These are phyloP conservation scores for Orbilia javanica DNA, from an alignment of 2,329 filamentous ascomycete species.

Conservation along the genomic window DNA sequence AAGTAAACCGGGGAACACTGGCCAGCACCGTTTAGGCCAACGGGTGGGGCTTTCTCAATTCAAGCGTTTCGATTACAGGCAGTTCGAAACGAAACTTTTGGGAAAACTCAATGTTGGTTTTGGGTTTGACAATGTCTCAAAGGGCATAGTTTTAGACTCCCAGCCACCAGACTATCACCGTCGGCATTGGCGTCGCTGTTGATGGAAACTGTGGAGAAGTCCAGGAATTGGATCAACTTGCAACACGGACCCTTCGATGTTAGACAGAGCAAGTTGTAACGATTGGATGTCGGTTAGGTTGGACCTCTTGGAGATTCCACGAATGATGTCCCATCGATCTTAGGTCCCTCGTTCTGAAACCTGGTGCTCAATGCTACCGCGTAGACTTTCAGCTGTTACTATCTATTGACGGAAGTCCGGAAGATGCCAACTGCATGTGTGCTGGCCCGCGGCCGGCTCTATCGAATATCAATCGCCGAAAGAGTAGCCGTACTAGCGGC, in stretches of 20 bases:
- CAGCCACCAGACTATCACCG: slow-evolving; percentile 23
- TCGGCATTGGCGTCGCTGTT: background rate
- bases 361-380: slow-evolving; percentile 7
- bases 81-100: slow-evolving; percentile 46
- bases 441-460: background rate
- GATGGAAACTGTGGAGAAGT: slow-evolving; percentile 6
- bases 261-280: slow-evolving; percentile 22
- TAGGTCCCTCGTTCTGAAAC: slow-evolving; percentile 19
- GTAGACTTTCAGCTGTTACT: slow-evolving; percentile 16
- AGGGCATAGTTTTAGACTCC: slow-evolving; percentile 2
- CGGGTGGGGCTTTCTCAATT: slow-evolving; percentile 1
- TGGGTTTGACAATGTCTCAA: slow-evolving; percentile 39
- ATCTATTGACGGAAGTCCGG: slow-evolving; percentile 9
- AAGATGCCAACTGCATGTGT: background rate
- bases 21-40: slow-evolving; percentile 12
- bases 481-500: background rate
- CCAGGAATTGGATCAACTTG: slow-evolving; percentile 4
- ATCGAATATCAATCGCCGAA: background rate
- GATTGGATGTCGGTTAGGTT: slow-evolving; percentile 6
- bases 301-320: background rate
- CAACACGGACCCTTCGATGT: slow-evolving; percentile 14
- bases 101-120: slow-evolving; percentile 7
- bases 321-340: background rate
- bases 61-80: slow-evolving; percentile 25
- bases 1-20: slow-evolving; percentile 19